Evolutionary conservation across 2,329 filamentous ascomycete genomes (phyloP), one percentile per base, ranked within the genome.

Genomic region (Hirsutella rhossiliensis): DNA sequence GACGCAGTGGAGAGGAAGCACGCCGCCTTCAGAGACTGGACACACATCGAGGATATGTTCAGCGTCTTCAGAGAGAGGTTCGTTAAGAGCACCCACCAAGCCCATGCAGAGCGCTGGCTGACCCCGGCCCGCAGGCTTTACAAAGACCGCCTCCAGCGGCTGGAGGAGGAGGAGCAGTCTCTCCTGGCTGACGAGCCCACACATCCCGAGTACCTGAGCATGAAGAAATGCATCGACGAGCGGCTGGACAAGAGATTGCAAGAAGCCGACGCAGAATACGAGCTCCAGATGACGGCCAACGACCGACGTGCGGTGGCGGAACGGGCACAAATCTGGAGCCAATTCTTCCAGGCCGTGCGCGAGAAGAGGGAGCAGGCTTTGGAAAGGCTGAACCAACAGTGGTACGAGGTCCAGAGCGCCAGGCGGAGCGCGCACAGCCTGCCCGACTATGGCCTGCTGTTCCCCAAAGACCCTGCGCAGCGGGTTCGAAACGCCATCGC

Each of bases 361-460:
- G 86, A 94, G 57, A 76, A 84, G 51, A 80, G 92, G 48, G 90
- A 97, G 61, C 75, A 75, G 44, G 77, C 84, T 39, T 72, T 97
- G 28, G 84, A 89, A 49, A 73, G 82, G 46, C 78, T 95, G 46
- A 90, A 92, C 56, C 80, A 87, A 60, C 82, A 92, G 52, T 94
- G 90, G 75, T 95, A 94, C 63, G 83, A 90, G 53, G 86, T 97
- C 45, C 90, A 97, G 61, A 82, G 86, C 52, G 87, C 94, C 57
- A 80, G 92, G 46, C 80, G 89, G 55, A 84, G 82, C 49, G 84
- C 87, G 48, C 83, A 86, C 55, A 82, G 84, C 48, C 78, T 89
- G 50, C 80, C 85, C 36, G 86, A 92, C 53, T 95, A 85, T 58
- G 81, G 83, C 45, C 77, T 94, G 52, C 78, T 83, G 43, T 94